phyloP scores from a whole-genome alignment of 2,329 filamentous ascomycete genomes.

The Xylaria digitata region DNA sequence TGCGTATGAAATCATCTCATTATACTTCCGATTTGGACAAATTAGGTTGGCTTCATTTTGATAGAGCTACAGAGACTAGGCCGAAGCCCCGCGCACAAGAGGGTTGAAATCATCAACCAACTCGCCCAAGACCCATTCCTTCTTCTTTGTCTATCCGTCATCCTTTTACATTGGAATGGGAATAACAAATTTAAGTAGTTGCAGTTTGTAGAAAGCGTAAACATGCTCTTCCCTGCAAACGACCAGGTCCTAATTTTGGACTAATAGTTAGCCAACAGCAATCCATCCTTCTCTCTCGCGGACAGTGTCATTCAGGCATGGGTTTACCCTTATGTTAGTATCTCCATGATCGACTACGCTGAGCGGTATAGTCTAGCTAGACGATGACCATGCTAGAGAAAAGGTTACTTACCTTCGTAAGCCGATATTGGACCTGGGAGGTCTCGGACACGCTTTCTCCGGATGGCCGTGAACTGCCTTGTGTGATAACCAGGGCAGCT shows the following conservation, averaged over 20 bases:
- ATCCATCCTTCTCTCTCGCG: neutral
- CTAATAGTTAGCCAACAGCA: neutral
- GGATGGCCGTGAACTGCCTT: neutral
- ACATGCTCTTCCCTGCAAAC: conserved; percentile 6
- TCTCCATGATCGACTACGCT: conserved; percentile 7
- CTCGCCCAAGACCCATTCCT: too few species aligned
- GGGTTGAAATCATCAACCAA: conserved; percentile 9
- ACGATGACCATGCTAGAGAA: neutral
- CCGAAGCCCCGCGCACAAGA: neutral
- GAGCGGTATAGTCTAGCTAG: neutral
- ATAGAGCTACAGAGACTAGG: neutral
- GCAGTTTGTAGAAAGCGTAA: neutral
- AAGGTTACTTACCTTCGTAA: neutral
- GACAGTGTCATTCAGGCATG: neutral
- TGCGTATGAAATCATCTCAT: neutral
- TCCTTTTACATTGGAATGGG: neutral
- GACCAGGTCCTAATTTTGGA: neutral
- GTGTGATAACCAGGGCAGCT: neutral
- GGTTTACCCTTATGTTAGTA: conserved; percentile 4
- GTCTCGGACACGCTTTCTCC: neutral
- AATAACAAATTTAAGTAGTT: neutral
- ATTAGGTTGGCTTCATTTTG: neutral
- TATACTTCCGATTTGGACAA: neutral
- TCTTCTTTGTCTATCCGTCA: neutral
- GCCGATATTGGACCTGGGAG: neutral